Evolutionary conservation across 202 grass and related monocot genomes (phyloP), one percentile per base, ranked within the genome.

Genomic region (Zoysia matrella): DNA sequence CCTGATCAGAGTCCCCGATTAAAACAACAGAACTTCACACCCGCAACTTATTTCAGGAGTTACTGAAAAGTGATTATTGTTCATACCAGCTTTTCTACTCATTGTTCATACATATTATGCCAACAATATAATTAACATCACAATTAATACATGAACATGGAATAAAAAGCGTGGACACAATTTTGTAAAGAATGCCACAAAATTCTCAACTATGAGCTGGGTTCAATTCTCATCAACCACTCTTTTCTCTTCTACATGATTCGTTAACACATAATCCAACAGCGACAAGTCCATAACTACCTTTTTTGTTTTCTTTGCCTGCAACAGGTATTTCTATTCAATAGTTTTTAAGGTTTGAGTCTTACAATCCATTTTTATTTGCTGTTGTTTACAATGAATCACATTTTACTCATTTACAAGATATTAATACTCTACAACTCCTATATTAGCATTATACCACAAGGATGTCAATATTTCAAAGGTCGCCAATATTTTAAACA

Each of bases 51-150:
- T 52, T 62, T n/a, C 12, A 14, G 57, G 47, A 22, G 76, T 83
- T 80, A 46, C 46, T 42, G 36, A 57, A 47, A 52, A 70, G 14
- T 13, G 16, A 72, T 16, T 78, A 78, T 7, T 40, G 36, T 10
- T 5, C 6, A 30, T 87, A 40, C 51, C 41, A 71, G 48, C 41
- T 14, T n/a, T 60, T 52, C 52, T 22, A 41, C 36, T 30, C 4
- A 63, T 67, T 61, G 30, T 61, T 36, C 30, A 36, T 36, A 16
- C 45, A 9, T 76, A 76, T 14, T 52, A 9, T 47, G 6, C 44
- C 65, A 77, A 36, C 72, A 82, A 30, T 73, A 82, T 64, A 80
- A 84, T 80, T 8, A 11, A 4, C 55, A 76, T 58, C 71, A 1
- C 73, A 61, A 54, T 50, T 44, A n/a, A 71, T 9, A 48, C 15